phyloP scores from a whole-genome alignment of 805 yeast genomes.

The Cyberlindnera nakhonratchasimensis region DNA sequence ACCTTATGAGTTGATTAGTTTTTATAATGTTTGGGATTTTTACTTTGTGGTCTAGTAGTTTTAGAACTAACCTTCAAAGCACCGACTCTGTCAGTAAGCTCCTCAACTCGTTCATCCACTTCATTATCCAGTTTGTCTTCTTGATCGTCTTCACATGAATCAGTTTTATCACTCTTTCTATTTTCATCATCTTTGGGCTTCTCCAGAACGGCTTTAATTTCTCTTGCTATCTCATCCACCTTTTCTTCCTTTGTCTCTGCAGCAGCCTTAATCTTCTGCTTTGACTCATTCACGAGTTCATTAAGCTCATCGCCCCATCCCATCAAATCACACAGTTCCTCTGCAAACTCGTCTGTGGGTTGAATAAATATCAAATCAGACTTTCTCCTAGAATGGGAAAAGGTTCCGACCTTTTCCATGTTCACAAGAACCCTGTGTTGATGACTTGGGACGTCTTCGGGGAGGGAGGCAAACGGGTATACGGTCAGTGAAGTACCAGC shows the following conservation, averaged over 20 bases:
- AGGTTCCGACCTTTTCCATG: conserved; percentile 75
- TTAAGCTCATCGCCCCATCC: conserved; percentile 53
- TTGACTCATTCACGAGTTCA: conserved; percentile 13
- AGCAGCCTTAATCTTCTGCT: conserved; percentile 1
- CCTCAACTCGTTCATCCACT: conserved; percentile 2
- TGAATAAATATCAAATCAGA: conserved; percentile 59
- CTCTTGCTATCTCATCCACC: conserved; percentile 27
- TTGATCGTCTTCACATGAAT: conserved; percentile 6
- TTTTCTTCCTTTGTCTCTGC: conserved; percentile 21
- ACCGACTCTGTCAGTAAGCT: not conserved
- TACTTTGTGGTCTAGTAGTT: too few species aligned
- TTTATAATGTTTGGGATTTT: too few species aligned
- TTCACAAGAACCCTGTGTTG: conserved; percentile 67
- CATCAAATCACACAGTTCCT: conserved; percentile 44
- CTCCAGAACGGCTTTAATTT: conserved; percentile 26
- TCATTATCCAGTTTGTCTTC: too few species aligned
- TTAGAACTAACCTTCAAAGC: conserved; percentile 8
- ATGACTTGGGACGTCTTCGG: conserved; percentile 52
- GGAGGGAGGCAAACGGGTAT: conserved; percentile 84
- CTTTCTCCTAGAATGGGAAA: conserved; percentile 47
- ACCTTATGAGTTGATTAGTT: not conserved
- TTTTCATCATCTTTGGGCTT: conserved; percentile 2
- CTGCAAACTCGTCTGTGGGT: conserved; percentile 65
- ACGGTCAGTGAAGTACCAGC: conserved; percentile 93
- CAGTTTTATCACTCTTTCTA: not conserved